Evolutionary conservation across 805 yeast species (phyloP).

Genomic region (Saccharomyces paradoxus): DNA sequence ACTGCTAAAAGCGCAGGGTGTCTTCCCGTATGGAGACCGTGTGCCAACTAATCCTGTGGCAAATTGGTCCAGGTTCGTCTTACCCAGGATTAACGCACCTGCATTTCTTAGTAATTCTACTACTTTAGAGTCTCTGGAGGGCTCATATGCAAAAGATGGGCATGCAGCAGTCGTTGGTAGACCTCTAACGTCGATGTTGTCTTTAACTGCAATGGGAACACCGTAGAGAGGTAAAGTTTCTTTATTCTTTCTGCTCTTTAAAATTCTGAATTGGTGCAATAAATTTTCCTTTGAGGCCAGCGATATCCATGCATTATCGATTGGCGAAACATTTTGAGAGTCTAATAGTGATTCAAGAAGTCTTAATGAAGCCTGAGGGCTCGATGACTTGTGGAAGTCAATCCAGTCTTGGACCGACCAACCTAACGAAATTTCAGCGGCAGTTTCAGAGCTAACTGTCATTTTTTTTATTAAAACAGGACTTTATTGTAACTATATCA

Average conservation of each 20-base stretch:
- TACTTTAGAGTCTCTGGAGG: conserved; percentile 65
- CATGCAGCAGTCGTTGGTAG: conserved; percentile 92
- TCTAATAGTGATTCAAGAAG: conserved; percentile 39
- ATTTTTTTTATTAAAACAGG: background rate
- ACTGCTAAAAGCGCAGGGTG: conserved; percentile 68
- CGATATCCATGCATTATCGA: conserved; percentile 91
- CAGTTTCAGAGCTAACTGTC: background rate
- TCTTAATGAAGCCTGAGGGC: conserved; percentile 53
- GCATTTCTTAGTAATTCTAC: conserved; percentile 68
- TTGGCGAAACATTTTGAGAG: conserved; percentile 39
- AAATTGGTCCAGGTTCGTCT: conserved; percentile 92
- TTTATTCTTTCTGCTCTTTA: conserved; percentile 55
- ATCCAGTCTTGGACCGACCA: conserved; percentile 83
- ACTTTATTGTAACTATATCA: background rate
- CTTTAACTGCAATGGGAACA: conserved; percentile 92
- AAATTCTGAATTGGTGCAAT: conserved; percentile 65
- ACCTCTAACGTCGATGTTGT: conserved; percentile 82
- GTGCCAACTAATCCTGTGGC: conserved; percentile 97
- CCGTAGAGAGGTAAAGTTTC: conserved; percentile 67
- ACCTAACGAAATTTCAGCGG: conserved; percentile 36
- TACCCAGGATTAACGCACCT: conserved; percentile 90
- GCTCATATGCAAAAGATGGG: conserved; percentile 67
- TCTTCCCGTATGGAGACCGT: conserved; percentile 88
- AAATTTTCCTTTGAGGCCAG: conserved; percentile 56
- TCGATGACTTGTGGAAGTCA: conserved; percentile 51